Conservation (phyloP, 2,329 filamentous ascomycete species). For the Dichotomopilus funicola region DNA sequence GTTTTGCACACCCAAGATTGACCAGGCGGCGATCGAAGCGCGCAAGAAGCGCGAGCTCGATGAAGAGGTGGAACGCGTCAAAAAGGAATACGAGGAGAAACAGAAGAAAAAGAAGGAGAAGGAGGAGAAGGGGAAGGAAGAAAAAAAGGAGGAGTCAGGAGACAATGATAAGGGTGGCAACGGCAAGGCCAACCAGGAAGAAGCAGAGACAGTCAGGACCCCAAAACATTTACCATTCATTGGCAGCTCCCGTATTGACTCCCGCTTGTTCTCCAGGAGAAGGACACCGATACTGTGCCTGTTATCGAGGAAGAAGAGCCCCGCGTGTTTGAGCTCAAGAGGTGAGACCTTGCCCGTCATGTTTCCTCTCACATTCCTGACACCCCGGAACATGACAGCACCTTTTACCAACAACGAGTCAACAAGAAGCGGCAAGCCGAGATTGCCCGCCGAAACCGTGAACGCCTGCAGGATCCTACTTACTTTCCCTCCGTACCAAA, state of each 20-base stretch:
- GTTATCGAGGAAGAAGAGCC: slow-evolving; percentile 47
- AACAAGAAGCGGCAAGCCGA: slow-evolving; percentile 74
- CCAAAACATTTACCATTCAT: too few relatives aligned
- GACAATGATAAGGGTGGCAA: slow-evolving; percentile 33
- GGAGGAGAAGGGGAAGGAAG: slow-evolving; percentile 49
- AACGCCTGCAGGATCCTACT: slow-evolving; percentile 69
- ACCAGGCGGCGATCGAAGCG: slow-evolving; percentile 57
- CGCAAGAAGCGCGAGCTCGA: slow-evolving; percentile 61
- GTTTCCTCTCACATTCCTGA: too few relatives aligned
- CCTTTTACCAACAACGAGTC: slow-evolving; percentile 80
- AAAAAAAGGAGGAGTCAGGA: slow-evolving; percentile 31
- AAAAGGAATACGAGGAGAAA: slow-evolving; percentile 73
- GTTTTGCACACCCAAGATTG: slow-evolving; percentile 71
- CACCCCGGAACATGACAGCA: slow-evolving; percentile 39
- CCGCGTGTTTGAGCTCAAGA: slow-evolving; percentile 77
- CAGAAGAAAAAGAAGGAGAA: slow-evolving; percentile 63
- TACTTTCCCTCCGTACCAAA: slow-evolving; percentile 83
- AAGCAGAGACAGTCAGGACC: slow-evolving; percentile 29
- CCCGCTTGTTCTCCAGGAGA: not conserved
- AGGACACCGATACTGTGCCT: not conserved
- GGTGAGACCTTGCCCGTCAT: slow-evolving; percentile 40
- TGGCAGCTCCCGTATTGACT: too few relatives aligned
- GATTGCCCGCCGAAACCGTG: slow-evolving; percentile 70
- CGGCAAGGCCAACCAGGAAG: slow-evolving; percentile 20
- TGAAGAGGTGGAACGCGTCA: slow-evolving; percentile 56